Conservation (phyloP, 208 protist genomes). For the Crithidia fasciculata region DNA sequence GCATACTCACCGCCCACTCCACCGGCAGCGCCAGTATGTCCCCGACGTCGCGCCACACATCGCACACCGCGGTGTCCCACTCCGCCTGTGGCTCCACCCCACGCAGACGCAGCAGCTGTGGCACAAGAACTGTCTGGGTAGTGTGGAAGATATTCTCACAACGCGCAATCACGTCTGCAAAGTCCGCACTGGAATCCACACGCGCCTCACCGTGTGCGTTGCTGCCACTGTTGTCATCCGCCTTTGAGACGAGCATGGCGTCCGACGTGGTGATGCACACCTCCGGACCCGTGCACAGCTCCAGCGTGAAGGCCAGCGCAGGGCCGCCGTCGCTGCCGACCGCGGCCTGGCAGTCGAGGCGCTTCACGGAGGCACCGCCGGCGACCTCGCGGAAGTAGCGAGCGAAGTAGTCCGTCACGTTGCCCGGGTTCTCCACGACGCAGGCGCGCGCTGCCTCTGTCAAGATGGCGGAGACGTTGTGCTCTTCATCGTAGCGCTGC, state of each 20-base stretch:
- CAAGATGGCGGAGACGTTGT: conserved; percentile 66
- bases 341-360: conserved; percentile 32
- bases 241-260: not conserved
- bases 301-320: conserved; percentile 33
- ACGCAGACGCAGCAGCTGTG: conserved; percentile 29
- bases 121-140: conserved; percentile 7
- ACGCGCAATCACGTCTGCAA: not conserved
- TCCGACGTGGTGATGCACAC: conserved; percentile 20
- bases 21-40: conserved; percentile 16
- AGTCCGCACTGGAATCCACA: too few relatives aligned
- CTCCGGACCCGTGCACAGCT: conserved; percentile 28
- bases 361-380: conserved; percentile 42
- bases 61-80: conserved; percentile 37
- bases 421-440: conserved; percentile 50
- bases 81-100: conserved; percentile 29
- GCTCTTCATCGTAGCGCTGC: conserved; percentile 78
- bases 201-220: not conserved
- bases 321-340: conserved; percentile 29
- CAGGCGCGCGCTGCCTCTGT: conserved; percentile 83
- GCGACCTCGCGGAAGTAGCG: conserved; percentile 67
- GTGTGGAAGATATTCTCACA: conserved; percentile 7
- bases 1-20: conserved; percentile 58
- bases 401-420: conserved; percentile 70
- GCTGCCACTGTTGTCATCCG: not conserved
- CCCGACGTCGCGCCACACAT: not conserved